Base-by-base conservation (phyloP, 352 stramenopile genomes). In the Pythium dissimile region DNA sequence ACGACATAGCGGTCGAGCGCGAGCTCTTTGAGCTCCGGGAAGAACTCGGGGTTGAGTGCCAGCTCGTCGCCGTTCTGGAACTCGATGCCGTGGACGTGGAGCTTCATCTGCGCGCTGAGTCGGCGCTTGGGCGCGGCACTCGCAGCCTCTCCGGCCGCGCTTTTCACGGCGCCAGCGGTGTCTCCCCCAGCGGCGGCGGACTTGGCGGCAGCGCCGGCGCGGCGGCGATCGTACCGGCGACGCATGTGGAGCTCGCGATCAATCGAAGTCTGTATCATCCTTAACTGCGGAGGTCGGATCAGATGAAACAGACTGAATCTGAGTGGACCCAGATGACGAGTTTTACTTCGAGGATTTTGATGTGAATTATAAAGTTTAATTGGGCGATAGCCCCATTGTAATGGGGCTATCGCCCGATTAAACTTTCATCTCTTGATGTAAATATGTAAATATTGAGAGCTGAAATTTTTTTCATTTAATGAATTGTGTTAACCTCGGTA, bases 61-160 rank as follows among this genome's bases (percentile, higher is more conserved):
- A 94, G 75, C 60, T 92, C 82, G 42, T 89, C 84, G 21, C 80
- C 80, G 59, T 73, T 80, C 53, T 89, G 80, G 62, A 94, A 92
- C 64, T 94, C 84, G 66, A 84, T 80, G 34, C 83, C 72, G 62
- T 91, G 84, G 46, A 92, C 82, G 54, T 89, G 81, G 28, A 94
- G 64, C 54, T 94, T 92, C 56, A 91, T 58, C 51, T 62, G 51
- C 7, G 43, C 42, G 24, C 27, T 65, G 38, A 71, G 50, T 2
- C 63, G 63, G 30, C 52, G 56, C 3, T 24, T 31, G 18, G 61
- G 53, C 18, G 60, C 45, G 13, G 27, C 23, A 12, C 26, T 21
- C 28, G 24, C 32, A 16, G 45, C 54, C 21, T 32, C 43, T 3
- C 12, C 28, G 6, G 35, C 39, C 3, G 35, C 41, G 9, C 18